phyloP scores from a whole-genome alignment of 176 grass and related monocot genomes.

The Microstegium vimineum region DNA sequence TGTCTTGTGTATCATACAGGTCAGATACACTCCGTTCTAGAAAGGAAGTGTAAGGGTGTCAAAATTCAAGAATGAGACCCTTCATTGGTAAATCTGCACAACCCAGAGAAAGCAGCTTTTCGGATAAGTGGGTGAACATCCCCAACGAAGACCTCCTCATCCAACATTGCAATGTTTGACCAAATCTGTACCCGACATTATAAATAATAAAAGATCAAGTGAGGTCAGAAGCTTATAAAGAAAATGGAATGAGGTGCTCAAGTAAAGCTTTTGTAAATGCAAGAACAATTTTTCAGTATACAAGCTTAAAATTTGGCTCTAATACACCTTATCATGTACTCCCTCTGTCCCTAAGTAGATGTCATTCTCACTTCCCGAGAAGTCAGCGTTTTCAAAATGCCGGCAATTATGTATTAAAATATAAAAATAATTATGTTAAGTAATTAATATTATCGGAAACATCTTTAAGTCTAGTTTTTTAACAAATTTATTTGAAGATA shows the following conservation, averaged over 20 bases:
- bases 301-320: not conserved
- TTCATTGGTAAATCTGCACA: slow-evolving; percentile 63
- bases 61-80: slow-evolving; percentile 36
- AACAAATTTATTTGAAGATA: too few relatives aligned
- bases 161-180: slow-evolving; percentile 70
- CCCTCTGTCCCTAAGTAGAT: too few relatives aligned
- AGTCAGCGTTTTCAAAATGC: too few relatives aligned
- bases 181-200: slow-evolving; percentile 67
- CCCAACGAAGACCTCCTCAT: slow-evolving; percentile 60
- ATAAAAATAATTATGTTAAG: too few relatives aligned
- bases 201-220: not conserved
- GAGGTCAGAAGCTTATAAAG: not conserved
- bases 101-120: slow-evolving; percentile 76
- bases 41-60: not conserved
- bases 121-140: slow-evolving; percentile 61
- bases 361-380: too few relatives aligned
- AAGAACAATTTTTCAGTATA: not conserved
- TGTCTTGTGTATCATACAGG: not conserved
- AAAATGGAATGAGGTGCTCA: not conserved
- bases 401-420: too few relatives aligned
- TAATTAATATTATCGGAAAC: too few relatives aligned
- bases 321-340: not conserved
- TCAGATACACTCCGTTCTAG: not conserved
- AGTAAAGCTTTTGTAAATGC: not conserved
- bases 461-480: too few relatives aligned